Conservation (phyloP, 2,329 filamentous ascomycete genomes). For the Talaromyces rugulosus region DNA sequence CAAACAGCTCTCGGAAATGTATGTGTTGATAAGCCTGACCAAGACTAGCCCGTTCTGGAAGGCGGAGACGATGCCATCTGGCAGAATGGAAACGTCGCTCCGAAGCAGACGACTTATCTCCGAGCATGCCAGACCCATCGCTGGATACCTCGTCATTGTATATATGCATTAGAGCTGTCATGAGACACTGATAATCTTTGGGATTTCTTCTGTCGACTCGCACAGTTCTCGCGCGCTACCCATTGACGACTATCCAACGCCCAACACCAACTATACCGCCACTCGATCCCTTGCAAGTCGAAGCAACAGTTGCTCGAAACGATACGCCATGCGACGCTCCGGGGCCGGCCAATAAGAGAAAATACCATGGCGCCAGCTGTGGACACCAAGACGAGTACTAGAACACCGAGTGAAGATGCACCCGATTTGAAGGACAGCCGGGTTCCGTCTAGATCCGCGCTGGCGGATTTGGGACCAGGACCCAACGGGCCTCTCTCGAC, state of each 20-base stretch:
- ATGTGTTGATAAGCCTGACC: not conserved
- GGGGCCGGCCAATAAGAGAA: not conserved
- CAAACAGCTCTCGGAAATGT: too few relatives aligned
- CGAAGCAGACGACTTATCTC: not conserved
- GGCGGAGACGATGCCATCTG: not conserved
- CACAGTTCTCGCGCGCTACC: not conserved
- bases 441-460: not conserved
- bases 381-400: not conserved
- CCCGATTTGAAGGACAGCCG: not conserved
- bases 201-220: not conserved
- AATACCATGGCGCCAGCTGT: conserved; percentile 10
- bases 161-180: not conserved
- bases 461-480: conserved; percentile 12
- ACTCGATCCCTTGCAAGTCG: not conserved
- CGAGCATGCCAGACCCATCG: not conserved
- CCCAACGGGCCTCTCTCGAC: conserved; percentile 7
- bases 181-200: not conserved
- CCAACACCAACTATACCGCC: not conserved
- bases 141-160: not conserved
- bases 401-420: not conserved
- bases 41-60: conserved; percentile 2
- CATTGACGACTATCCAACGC: not conserved
- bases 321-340: conserved; percentile 7
- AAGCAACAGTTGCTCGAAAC: not conserved
- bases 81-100: not conserved